Conservation (phyloP, 306 rosid species). For the Bauhinia variegata region DNA sequence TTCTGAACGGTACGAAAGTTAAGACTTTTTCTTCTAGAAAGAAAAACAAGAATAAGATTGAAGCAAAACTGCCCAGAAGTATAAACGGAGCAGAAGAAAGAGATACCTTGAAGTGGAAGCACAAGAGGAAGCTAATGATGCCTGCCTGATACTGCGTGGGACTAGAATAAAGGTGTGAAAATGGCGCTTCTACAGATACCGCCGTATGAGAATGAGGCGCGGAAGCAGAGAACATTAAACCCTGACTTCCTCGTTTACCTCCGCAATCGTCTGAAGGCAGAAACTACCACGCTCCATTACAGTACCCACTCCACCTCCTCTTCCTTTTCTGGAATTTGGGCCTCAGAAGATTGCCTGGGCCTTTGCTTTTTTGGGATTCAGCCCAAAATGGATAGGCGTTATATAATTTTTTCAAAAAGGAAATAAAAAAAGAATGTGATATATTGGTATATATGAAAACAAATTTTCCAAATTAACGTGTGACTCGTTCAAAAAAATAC, state of each 20-base stretch:
- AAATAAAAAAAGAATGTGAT: neutral
- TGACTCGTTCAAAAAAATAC: too few species aligned
- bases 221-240: conserved; percentile 30
- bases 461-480: too few species aligned
- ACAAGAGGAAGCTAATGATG: neutral
- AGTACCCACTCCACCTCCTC: conserved; percentile 25
- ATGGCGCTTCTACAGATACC: neutral
- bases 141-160: neutral
- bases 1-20: neutral
- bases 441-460: neutral
- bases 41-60: neutral
- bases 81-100: conserved; percentile 31
- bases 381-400: too few species aligned
- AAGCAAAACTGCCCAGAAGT: neutral
- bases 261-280: neutral
- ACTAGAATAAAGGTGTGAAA: neutral
- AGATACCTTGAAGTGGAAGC: neutral
- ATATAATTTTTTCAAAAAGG: neutral
- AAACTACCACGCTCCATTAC: neutral
- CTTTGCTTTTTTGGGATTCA: too few species aligned
- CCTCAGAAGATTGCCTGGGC: too few species aligned
- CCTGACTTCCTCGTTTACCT: conserved; percentile 20
- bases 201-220: neutral
- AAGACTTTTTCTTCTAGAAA: neutral
- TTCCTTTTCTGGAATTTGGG: too few species aligned